Evolutionary conservation across 2,329 filamentous ascomycete genomes (phyloP), one percentile per base, ranked within the genome.

Genomic region (Fusarium sp.): DNA sequence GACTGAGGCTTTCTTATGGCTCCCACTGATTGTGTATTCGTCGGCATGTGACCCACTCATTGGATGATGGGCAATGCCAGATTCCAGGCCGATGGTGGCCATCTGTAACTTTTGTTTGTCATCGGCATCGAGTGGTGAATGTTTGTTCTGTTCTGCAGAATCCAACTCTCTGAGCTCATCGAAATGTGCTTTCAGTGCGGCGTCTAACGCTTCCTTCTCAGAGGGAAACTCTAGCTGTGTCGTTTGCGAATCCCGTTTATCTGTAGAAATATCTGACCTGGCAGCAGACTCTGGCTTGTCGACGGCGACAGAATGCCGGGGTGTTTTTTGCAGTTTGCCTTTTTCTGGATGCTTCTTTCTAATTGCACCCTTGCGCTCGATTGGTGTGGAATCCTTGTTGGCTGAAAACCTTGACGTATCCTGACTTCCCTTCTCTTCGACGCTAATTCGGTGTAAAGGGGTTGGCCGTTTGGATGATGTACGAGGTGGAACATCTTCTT

Each of bases 401-500:
- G 40, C 3, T n/a, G 55, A 43, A 38, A 16, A 3, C 34, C 18
- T 61, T 1, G 38, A 38, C 3, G 20, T 34, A 8, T 43, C 50
- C 29, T 67, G 66, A 14, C 20, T 43, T 22, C 32, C 12, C 7
- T 22, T 24, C 15, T 57, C 43, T 6, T 60, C 46, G 10, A 15
- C 14, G 30, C 40, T 43, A 25, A 24, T 14, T 63, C 27, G 30
- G 15, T 50, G 22, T 5, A 43, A 4, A 4, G 47, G 47, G 38
- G 47, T 59, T 38, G 24, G 25, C 6, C 42, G 66, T 50, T 69
- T 77, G 9, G 78, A 79, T 2, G 77, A 80, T 16, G 68, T 76
- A 3, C 77, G 73, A 30, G 71, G 76, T 34, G 77, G 75, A 2
- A 79, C 63, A 8, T 72, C 62, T 4, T 75, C 70, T 3, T 75